A percentile compares a stretch with the other conserved stretches of the same genome.
phyloP scores from a whole-genome alignment of 192 early-diverging fungal species.

The Rhizoclosmatium globosum region DNA sequence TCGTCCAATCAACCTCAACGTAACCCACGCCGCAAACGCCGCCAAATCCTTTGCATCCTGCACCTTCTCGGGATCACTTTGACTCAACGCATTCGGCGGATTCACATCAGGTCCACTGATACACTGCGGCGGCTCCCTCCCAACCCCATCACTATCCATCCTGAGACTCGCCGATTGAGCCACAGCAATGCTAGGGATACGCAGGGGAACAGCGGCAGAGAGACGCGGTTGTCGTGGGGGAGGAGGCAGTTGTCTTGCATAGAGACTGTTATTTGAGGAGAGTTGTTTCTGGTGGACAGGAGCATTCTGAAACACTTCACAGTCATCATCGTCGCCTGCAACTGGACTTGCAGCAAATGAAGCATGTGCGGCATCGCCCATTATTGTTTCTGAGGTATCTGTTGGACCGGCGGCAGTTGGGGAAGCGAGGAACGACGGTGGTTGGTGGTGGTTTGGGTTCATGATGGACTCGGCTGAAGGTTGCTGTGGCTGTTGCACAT shows the following conservation, averaged over 20 bases:
- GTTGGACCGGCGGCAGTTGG: background rate
- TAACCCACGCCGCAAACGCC: conserved; percentile 30
- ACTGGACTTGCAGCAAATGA: background rate
- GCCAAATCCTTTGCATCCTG: conserved; percentile 30
- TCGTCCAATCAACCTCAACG: conserved; percentile 20
- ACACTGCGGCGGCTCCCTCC: no score
- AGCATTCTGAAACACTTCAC: no score
- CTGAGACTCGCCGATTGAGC: no score
- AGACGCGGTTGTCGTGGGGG: background rate
- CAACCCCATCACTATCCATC: no score
- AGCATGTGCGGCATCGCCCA: background rate
- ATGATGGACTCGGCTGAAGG: background rate
- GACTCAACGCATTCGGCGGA: no score
- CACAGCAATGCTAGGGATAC: no score
- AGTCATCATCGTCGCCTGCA: no score
- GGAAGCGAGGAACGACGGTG: background rate
- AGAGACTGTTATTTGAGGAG: background rate
- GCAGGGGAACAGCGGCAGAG: background rate
- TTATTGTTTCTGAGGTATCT: background rate
- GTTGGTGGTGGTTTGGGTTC: background rate
- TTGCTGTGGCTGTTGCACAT: background rate
- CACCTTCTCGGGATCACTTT: background rate
- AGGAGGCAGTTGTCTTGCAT: background rate
- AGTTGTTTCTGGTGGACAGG: background rate
- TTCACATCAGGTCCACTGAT: no score